These are phyloP conservation scores for Gynochthodes officinalis DNA, from an alignment of 257 asterid genomes.

Conservation along the genomic window DNA sequence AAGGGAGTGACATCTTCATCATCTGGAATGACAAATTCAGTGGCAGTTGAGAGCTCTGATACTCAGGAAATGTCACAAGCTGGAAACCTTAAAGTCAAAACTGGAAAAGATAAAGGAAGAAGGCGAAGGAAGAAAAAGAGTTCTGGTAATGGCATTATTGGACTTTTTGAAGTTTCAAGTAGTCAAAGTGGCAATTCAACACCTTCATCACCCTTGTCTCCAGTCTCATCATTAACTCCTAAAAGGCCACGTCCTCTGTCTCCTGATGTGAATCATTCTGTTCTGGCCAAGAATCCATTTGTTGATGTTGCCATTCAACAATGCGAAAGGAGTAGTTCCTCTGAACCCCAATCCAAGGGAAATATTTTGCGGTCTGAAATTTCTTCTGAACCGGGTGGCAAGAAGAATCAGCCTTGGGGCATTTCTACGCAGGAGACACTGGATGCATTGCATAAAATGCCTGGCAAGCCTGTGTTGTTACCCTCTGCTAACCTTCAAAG, in stretches of 20 bases:
- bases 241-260: conserved; percentile 38
- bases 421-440: conserved; percentile 37
- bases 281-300: conserved; percentile 34
- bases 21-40: conserved; percentile 14
- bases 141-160: conserved; percentile 34
- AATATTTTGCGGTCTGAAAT: conserved; percentile 28
- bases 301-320: conserved; percentile 15
- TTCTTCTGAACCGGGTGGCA: conserved; percentile 15
- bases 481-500: conserved; percentile 67
- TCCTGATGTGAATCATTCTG: conserved; percentile 32
- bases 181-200: conserved; percentile 92
- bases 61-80: conserved; percentile 34
- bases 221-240: conserved; percentile 47
- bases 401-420: conserved; percentile 14
- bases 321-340: conserved; percentile 26
- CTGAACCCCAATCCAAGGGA: conserved; percentile 27
- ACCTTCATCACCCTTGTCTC: conserved; percentile 82
- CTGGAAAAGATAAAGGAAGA: conserved; percentile 65
- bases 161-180: conserved; percentile 66
- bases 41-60: conserved; percentile 31
- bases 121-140: conserved; percentile 69
- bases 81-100: conserved; percentile 46
- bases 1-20: conserved; percentile 16
- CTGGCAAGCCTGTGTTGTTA: conserved; percentile 45
- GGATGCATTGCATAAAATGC: conserved; percentile 22